Conservation (phyloP, 2,329 filamentous ascomycete species). For the Sporothrix brasiliensis region DNA sequence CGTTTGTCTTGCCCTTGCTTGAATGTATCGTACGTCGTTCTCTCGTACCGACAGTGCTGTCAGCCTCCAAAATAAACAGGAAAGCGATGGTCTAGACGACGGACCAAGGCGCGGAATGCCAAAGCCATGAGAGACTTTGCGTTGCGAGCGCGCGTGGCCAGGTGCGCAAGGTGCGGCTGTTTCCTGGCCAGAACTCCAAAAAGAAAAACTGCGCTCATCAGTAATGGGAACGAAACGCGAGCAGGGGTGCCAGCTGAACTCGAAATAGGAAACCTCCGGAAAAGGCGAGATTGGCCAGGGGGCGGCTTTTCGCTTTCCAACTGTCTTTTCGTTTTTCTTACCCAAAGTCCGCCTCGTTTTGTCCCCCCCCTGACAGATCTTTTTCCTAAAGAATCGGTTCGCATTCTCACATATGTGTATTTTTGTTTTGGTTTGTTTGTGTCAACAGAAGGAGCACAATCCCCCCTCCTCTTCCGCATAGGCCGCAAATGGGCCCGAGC, state of each 20-base stretch:
- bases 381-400: neutral
- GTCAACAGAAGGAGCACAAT: neutral
- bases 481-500: conserved; percentile 17
- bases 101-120: neutral
- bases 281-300: conserved; percentile 18
- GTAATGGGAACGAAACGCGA: neutral
- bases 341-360: conserved; percentile 18
- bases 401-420: neutral
- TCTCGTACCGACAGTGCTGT: neutral
- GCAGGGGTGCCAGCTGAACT: conserved; percentile 22
- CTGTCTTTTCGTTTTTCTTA: conserved; percentile 4
- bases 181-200: neutral
- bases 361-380: neutral
- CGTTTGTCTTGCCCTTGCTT: too few relatives aligned
- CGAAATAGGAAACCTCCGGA: conserved; percentile 2
- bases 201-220: neutral
- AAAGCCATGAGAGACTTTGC: neutral
- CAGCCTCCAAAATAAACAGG: neutral
- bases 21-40: too few relatives aligned
- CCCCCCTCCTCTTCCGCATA: neutral
- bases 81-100: neutral
- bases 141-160: too few relatives aligned
- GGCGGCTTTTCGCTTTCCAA: neutral
- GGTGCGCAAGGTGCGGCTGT: conserved; percentile 27
- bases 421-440: neutral